A percentile compares a stretch with the other conserved stretches of the same genome.
These are phyloP conservation scores for Plenodomus lindquistii DNA, from an alignment of 2,329 filamentous ascomycete species.

Conservation along the genomic window DNA sequence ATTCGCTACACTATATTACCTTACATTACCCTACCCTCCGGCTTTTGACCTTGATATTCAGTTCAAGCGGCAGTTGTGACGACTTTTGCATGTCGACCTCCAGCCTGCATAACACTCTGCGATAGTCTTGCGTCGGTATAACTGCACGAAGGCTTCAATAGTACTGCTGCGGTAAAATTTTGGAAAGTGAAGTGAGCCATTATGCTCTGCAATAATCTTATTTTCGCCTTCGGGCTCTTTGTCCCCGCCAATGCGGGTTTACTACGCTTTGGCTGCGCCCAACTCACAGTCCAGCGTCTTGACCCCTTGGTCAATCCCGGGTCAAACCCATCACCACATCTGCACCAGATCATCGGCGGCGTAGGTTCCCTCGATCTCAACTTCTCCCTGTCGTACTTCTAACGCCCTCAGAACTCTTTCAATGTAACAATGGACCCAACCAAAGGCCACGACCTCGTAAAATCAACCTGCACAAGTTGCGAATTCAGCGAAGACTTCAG, in stretches of 20 bases:
- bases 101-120: background rate
- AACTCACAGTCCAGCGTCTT: conserved; percentile 31
- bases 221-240: conserved; percentile 24
- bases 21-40: conserved; percentile 14
- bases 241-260: conserved; percentile 22
- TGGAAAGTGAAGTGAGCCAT: background rate
- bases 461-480: conserved; percentile 50
- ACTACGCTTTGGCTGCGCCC: conserved; percentile 32
- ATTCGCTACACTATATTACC: conserved; percentile 15
- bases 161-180: background rate
- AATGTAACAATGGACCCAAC: conserved; percentile 49
- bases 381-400: background rate
- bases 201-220: conserved; percentile 24
- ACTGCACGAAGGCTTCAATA: background rate
- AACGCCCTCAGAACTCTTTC: conserved; percentile 46
- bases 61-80: conserved; percentile 6
- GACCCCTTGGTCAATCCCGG: conserved; percentile 44
- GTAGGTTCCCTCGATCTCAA: conserved; percentile 11
- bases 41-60: conserved; percentile 2
- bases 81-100: background rate
- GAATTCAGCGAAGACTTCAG: conserved; percentile 48
- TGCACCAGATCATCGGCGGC: conserved; percentile 50
- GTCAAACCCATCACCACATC: conserved; percentile 40
- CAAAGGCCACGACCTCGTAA: conserved; percentile 29
- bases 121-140: background rate